Evolutionary conservation across 257 asterid genomes (phyloP), one percentile per base, ranked within the genome.

Genomic region (Forsythia viridissima): DNA sequence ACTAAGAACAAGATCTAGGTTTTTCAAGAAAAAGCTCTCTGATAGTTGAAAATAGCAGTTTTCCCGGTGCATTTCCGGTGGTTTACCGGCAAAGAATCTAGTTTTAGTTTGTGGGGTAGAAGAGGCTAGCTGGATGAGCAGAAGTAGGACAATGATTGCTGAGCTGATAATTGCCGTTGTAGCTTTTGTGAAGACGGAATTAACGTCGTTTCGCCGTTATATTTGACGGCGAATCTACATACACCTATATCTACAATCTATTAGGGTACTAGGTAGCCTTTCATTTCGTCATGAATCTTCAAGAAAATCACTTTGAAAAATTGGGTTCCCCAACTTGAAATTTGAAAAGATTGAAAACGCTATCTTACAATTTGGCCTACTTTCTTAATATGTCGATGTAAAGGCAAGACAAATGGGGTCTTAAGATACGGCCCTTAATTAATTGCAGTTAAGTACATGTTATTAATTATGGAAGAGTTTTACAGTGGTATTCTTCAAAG

Each of bases 191-290:
- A 66, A 7, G 21, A 57, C 11, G 66, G 66, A 77, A 40, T 77
- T 77, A 80, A 68, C 87, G 82, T 75, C 77, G 84, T 13, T 30
- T 82, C 82, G 72, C 86, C 89, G 89, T 85, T 80, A 85, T 55
- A 86, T 61, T 80, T 83, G 84, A 83, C 89, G 84, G 84, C 82
- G 84, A 76, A 80, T 80, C 38, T 61, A 61, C 69, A 9, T 21
- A 9, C 69, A 21, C 2, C 36, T 21, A 18, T 16, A 59, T 3
- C 68, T 61, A 24, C 8, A 61, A 61, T 61, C 69, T 10, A 9
- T 61, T 24, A 9, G 13, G 6, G 11, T 57, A 24, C 69, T 11
- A 61, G 69, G 69, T 61, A 24, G 69, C 36, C 34, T 61, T 61
- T 61, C 69, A 21, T 61, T 61, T 57, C 34, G 69, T 24, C 69